A percentile compares a stretch with the other conserved stretches of the same genome.
phyloP scores from a whole-genome alignment of 495 filamentous ascomycete genomes.

The Aspergillus nidulans region DNA sequence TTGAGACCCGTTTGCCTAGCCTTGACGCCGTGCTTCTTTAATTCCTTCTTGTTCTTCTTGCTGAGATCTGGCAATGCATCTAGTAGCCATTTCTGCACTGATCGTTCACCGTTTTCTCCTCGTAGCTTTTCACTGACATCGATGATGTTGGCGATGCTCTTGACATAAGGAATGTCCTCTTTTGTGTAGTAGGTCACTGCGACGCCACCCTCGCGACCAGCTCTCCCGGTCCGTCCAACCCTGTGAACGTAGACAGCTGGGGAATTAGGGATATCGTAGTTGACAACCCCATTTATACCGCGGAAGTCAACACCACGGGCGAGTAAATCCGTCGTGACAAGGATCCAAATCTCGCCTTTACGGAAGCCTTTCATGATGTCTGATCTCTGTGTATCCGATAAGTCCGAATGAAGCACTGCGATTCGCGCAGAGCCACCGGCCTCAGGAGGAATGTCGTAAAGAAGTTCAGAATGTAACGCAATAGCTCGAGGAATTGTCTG shows the following conservation, averaged over 20 bases:
- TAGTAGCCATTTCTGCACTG: conserved; percentile 81
- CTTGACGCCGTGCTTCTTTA: conserved; percentile 82
- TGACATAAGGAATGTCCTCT: conserved; percentile 86
- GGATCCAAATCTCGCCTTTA: conserved; percentile 88
- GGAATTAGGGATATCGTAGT: conserved; percentile 91
- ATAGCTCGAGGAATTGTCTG: conserved; percentile 88
- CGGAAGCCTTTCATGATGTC: conserved; percentile 85
- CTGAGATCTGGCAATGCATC: conserved; percentile 77
- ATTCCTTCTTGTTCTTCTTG: conserved; percentile 74
- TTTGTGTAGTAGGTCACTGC: conserved; percentile 93
- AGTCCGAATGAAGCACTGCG: conserved; percentile 82
- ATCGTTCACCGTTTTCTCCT: conserved; percentile 37
- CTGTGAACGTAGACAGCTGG: conserved; percentile 89
- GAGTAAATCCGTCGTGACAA: conserved; percentile 91
- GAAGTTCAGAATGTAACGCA: conserved; percentile 81
- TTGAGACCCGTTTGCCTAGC: conserved; percentile 51
- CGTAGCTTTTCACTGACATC: conserved; percentile 67
- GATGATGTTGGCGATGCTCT: conserved; percentile 90
- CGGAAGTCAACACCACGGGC: conserved; percentile 89
- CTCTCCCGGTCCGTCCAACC: conserved; percentile 84
- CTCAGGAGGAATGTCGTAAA: conserved; percentile 87
- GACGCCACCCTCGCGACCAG: conserved; percentile 82
- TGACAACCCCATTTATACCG: conserved; percentile 87
- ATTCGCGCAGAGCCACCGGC: conserved; percentile 83
- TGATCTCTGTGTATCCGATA: conserved; percentile 70